Percentiles rank a stretch among this genome's conserved stretches.
Evolutionary conservation across 2,329 filamentous ascomycete species (phyloP).

Genomic region (Macrophomina pseudophaseolina): DNA sequence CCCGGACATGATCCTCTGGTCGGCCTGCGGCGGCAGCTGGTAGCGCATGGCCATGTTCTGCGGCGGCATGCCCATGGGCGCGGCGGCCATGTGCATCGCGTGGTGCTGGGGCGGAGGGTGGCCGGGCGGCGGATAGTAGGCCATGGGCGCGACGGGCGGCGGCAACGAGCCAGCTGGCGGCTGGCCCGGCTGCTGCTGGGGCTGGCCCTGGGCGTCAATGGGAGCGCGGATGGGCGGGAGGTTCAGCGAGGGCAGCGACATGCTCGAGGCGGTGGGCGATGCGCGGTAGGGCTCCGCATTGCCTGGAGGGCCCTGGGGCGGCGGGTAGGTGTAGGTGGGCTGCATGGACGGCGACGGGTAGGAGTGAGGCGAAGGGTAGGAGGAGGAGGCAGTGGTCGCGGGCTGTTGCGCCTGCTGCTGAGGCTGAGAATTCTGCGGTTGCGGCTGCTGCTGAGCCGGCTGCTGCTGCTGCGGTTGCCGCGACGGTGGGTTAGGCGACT

Average conservation of each 20-base stretch:
- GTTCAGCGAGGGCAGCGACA: slow-evolving; percentile 52
- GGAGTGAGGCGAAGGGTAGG: slow-evolving; percentile 55
- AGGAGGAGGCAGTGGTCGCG: slow-evolving; percentile 28
- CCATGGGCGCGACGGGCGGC: slow-evolving; percentile 59
- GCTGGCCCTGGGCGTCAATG: slow-evolving; percentile 50
- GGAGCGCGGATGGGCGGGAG: slow-evolving; percentile 57
- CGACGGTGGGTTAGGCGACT: slow-evolving; percentile 25
- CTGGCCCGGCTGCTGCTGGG: slow-evolving; percentile 33
- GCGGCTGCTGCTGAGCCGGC: slow-evolving; percentile 25
- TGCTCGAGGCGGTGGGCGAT: slow-evolving; percentile 51
- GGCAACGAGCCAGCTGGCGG: slow-evolving; percentile 54
- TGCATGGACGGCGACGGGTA: slow-evolving; percentile 58
- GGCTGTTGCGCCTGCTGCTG: slow-evolving; percentile 31
- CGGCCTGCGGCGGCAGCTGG: slow-evolving; percentile 58
- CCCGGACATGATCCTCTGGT: slow-evolving; percentile 63
- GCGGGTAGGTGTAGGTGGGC: slow-evolving; percentile 56
- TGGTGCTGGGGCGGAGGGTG: slow-evolving; percentile 36
- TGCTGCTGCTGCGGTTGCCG: slow-evolving; percentile 25
- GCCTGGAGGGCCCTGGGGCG: slow-evolving; percentile 43
- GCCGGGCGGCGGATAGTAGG: slow-evolving; percentile 56
- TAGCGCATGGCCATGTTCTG: slow-evolving; percentile 58
- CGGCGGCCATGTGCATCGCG: slow-evolving; percentile 28
- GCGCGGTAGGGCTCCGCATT: slow-evolving; percentile 51
- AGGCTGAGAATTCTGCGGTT: slow-evolving; percentile 25
- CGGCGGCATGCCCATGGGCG: slow-evolving; percentile 54